Percentiles rank a stretch among this genome's conserved stretches.
phyloP scores from a whole-genome alignment of 2,329 filamentous ascomycete genomes.

The Paramyrothecium roridum region DNA sequence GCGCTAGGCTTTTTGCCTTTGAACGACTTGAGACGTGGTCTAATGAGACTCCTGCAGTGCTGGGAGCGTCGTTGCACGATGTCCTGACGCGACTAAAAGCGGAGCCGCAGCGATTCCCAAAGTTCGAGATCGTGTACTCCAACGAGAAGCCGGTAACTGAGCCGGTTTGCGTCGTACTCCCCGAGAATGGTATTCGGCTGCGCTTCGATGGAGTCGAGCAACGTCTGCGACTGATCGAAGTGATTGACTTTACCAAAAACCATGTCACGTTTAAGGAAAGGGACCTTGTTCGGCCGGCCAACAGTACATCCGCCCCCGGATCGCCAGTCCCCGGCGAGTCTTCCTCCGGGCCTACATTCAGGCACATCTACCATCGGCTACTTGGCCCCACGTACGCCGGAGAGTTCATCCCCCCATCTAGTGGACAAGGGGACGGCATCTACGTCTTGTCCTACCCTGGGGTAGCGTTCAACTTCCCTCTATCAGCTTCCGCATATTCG shows the following conservation, averaged over 20 bases:
- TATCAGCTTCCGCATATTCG: constrained; percentile 72
- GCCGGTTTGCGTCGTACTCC: constrained; percentile 72
- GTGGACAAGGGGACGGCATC: constrained; percentile 58
- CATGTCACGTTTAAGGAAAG: constrained; percentile 76
- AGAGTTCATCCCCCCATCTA: constrained; percentile 74
- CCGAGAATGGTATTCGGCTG: constrained; percentile 81
- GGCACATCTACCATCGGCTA: constrained; percentile 88
- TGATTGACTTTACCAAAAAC: constrained; percentile 84
- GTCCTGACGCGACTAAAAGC: constrained; percentile 84
- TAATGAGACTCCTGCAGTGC: constrained; percentile 49
- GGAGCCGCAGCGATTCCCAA: constrained; percentile 77
- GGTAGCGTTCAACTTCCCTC: constrained; percentile 85
- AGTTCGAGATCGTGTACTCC: constrained; percentile 80
- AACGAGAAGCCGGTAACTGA: constrained; percentile 69
- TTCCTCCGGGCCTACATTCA: constrained; percentile 67
- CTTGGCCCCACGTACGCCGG: constrained; percentile 92
- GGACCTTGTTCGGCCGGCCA: constrained; percentile 68
- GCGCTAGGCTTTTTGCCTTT: not conserved
- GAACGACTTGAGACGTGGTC: not conserved
- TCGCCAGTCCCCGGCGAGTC: constrained; percentile 29
- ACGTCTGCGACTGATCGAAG: constrained; percentile 83
- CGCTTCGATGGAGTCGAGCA: constrained; percentile 95
- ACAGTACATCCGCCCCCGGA: constrained; percentile 28
- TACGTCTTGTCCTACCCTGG: constrained; percentile 95
- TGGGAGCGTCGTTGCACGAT: constrained; percentile 90